phyloP scores from a whole-genome alignment of 495 filamentous ascomycete genomes.

The Aspergillus sclerotioniger region DNA sequence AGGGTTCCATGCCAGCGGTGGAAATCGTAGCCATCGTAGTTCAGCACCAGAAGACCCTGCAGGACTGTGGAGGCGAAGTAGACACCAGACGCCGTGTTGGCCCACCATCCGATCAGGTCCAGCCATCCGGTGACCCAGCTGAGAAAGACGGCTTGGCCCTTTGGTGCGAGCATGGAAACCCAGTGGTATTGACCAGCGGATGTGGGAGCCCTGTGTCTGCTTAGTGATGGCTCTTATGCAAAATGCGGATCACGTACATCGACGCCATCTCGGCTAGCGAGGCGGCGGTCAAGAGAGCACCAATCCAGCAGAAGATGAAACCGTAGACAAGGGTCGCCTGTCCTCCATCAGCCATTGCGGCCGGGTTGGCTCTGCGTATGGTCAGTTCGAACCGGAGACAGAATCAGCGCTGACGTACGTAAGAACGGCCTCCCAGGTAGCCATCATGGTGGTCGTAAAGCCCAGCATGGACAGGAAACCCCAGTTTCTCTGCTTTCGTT shows the following conservation, averaged over 20 bases:
- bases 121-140: constrained; percentile 44
- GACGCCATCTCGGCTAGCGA: constrained; percentile 28
- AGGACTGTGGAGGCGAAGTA: constrained; percentile 35
- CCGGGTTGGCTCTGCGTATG: constrained; percentile 6
- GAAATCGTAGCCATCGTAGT: constrained; percentile 23
- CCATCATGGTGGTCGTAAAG: constrained; percentile 42
- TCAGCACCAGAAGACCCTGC: constrained; percentile 39
- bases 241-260: constrained; percentile 9
- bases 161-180: constrained; percentile 22
- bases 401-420: constrained; percentile 14
- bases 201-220: constrained; percentile 24
- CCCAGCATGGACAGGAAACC: constrained; percentile 47
- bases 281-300: neutral
- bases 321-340: neutral
- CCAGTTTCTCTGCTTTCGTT: constrained; percentile 35
- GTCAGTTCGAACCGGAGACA: constrained; percentile 7
- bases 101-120: constrained; percentile 37
- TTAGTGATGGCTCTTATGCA: neutral
- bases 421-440: constrained; percentile 46
- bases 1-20: constrained; percentile 43
- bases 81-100: constrained; percentile 17
- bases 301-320: constrained; percentile 3
- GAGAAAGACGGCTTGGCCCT: constrained; percentile 27
- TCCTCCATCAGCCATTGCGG: neutral
- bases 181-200: constrained; percentile 34